Conservation (phyloP, 345 rosid genomes). For the Iberis pinnata region DNA sequence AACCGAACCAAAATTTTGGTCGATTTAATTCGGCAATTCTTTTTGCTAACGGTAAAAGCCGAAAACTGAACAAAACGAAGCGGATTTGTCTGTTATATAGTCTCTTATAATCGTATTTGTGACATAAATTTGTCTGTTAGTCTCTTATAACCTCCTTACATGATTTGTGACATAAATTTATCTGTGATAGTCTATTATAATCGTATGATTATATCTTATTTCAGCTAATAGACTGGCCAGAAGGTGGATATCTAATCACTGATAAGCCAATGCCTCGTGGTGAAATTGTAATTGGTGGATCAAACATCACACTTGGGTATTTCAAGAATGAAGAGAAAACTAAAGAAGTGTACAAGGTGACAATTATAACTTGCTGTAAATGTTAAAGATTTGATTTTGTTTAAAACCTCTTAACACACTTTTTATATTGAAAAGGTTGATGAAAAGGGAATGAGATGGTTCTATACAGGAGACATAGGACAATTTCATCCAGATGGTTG, state of each 20-base stretch:
- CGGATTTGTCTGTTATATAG: no score
- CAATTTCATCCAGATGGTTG: constrained; percentile 89
- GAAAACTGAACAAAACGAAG: no score
- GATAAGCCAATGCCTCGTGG: constrained; percentile 94
- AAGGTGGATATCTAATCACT: constrained; percentile 71
- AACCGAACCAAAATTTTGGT: no score
- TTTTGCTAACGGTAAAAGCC: no score
- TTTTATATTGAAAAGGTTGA: constrained; percentile 70
- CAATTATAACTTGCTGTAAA: no score
- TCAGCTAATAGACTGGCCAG: constrained; percentile 96
- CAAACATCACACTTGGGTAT: constrained; percentile 83
- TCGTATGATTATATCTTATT: constrained; percentile 12
- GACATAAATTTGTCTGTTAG: no score
- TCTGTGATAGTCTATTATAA: not conserved
- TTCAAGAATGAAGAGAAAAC: constrained; percentile 90
- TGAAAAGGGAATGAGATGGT: constrained; percentile 93
- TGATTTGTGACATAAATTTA: no score
- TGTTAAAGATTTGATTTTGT: not conserved
- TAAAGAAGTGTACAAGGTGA: constrained; percentile 80
- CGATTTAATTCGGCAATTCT: no score
- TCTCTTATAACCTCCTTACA: no score
- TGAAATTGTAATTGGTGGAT: constrained; percentile 93
- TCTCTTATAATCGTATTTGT: no score
- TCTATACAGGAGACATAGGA: constrained; percentile 96
- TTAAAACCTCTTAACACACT: no score